Evolutionary conservation across 768 basidiomycete species (phyloP).

Genomic region (Leccinum barrowsii): DNA sequence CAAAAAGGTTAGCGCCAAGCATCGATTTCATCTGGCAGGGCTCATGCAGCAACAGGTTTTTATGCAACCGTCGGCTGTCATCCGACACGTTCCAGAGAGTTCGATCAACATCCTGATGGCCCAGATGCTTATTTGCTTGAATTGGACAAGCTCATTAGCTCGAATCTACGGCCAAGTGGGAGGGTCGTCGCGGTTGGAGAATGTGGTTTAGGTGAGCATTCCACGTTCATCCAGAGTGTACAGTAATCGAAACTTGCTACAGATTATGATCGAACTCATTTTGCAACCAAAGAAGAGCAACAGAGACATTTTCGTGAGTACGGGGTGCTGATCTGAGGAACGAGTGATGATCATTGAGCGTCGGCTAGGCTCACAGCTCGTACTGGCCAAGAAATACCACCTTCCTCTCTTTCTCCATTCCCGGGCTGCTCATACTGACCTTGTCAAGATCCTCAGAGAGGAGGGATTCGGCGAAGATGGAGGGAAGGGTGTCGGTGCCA

Average conservation of each 20-base stretch:
- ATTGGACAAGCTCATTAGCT: conserved; percentile 51
- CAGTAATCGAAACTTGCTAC: not conserved
- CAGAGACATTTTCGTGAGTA: conserved; percentile 57
- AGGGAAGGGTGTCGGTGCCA: conserved; percentile 51
- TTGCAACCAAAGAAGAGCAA: conserved; percentile 58
- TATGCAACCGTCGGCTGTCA: conserved; percentile 80
- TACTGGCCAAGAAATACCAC: conserved; percentile 63
- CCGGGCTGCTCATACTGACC: conserved; percentile 68
- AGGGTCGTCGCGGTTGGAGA: conserved; percentile 74
- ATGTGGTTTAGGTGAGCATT: conserved; percentile 62
- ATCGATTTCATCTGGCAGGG: not conserved
- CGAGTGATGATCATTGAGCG: not conserved
- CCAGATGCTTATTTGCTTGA: conserved; percentile 58
- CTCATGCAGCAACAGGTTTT: conserved; percentile 38
- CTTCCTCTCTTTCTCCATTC: conserved; percentile 82
- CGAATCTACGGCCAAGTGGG: conserved; percentile 48
- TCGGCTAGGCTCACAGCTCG: conserved; percentile 49
- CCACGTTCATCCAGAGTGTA: not conserved
- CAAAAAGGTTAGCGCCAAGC: conserved; percentile 41
- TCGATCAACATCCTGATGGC: conserved; percentile 54
- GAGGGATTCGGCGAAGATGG: conserved; percentile 61
- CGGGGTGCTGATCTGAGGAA: not conserved
- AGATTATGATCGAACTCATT: conserved; percentile 79
- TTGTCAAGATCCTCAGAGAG: conserved; percentile 60
- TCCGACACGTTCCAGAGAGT: conserved; percentile 70